phyloP scores from a whole-genome alignment of 2,329 filamentous ascomycete genomes.

The Cytospora piceicola region DNA sequence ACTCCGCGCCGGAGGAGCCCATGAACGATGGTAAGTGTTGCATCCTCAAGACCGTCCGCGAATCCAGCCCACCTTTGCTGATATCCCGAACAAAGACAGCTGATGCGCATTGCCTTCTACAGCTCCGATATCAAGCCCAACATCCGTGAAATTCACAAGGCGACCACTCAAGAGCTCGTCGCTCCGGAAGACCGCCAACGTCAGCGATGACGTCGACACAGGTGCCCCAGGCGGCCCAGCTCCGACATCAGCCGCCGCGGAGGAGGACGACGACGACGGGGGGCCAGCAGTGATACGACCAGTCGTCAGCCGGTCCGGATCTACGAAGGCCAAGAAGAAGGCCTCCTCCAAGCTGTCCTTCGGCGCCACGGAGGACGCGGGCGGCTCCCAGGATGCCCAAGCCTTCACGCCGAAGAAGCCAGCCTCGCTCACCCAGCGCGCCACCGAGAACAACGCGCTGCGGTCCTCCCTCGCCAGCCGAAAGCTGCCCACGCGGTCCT shows the following conservation, averaged over 20 bases:
- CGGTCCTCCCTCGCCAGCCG: slow-evolving; percentile 47
- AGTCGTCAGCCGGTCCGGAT: slow-evolving; percentile 49
- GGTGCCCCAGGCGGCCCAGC: slow-evolving; percentile 27
- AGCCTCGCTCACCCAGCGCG: slow-evolving; percentile 40
- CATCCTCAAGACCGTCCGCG: background rate
- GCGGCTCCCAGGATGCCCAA: slow-evolving; percentile 51
- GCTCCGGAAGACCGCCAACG: slow-evolving; percentile 59
- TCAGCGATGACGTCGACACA: slow-evolving; percentile 44
- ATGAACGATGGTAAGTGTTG: slow-evolving; percentile 45
- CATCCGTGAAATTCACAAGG: slow-evolving; percentile 50
- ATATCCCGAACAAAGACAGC: slow-evolving; percentile 37
- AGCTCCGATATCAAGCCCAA: slow-evolving; percentile 39
- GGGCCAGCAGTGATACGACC: slow-evolving; percentile 56
- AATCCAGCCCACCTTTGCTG: slow-evolving; percentile 30
- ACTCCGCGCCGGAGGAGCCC: slow-evolving; percentile 34
- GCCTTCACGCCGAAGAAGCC: slow-evolving; percentile 59
- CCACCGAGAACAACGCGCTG: slow-evolving; percentile 44
- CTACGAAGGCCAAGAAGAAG: slow-evolving; percentile 72
- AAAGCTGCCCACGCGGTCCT: slow-evolving; percentile 60
- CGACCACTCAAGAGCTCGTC: slow-evolving; percentile 63
- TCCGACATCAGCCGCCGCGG: slow-evolving; percentile 36
- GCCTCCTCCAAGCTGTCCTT: slow-evolving; percentile 76
- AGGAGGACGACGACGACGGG: slow-evolving; percentile 49
- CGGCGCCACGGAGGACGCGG: slow-evolving; percentile 61
- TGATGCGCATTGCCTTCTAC: slow-evolving; percentile 37